Conservation (phyloP, 306 rosid species). For the Vigna angularis region DNA sequence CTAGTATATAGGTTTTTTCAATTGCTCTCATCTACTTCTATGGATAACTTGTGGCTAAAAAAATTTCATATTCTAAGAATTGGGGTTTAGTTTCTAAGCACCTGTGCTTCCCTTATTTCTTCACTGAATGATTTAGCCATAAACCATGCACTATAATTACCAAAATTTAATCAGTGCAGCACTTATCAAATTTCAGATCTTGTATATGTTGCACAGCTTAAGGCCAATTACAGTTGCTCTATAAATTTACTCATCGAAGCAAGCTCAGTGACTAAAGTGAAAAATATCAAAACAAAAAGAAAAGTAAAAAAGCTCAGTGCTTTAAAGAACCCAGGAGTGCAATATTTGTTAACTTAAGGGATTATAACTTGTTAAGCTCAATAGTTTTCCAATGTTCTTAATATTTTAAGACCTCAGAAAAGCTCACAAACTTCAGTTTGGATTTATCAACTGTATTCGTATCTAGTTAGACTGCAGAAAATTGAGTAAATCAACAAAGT, state of each 20-base stretch:
- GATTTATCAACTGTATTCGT: not conserved
- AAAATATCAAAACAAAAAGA: not conserved
- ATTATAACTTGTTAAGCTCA: not conserved
- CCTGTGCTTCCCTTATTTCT: not conserved
- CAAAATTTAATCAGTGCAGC: not conserved
- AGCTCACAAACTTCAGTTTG: not conserved
- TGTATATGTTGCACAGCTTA: not conserved
- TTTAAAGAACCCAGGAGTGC: not conserved
- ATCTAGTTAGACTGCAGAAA: not conserved
- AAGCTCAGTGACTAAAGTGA: not conserved
- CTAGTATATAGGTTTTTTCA: no score
- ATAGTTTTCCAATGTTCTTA: not conserved
- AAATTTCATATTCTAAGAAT: not conserved
- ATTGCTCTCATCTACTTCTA: not conserved
- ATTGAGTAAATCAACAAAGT: conserved; percentile 1
- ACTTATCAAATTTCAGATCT: not conserved
- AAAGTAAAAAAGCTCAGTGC: no score
- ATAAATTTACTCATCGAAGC: not conserved
- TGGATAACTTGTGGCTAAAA: not conserved
- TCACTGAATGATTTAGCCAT: not conserved
- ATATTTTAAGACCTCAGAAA: not conserved
- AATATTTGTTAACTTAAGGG: not conserved
- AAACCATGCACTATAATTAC: not conserved
- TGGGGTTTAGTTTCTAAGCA: not conserved
- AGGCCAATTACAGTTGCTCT: not conserved